These are phyloP conservation scores for Niveomyces coronatus DNA, from an alignment of 2,329 filamentous ascomycete genomes.

Conservation along the genomic window DNA sequence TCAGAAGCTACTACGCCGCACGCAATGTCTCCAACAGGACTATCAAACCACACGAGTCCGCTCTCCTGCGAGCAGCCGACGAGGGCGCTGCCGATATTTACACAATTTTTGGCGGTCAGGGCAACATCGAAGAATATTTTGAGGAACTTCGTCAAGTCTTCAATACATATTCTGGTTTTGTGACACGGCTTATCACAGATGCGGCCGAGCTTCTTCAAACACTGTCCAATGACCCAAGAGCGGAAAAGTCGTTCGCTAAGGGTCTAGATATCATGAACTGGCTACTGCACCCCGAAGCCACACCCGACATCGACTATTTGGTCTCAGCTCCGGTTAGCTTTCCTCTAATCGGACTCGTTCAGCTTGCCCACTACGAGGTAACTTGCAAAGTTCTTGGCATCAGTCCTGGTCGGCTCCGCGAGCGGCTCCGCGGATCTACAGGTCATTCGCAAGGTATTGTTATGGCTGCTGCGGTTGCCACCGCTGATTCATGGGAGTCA, in stretches of 20 bases:
- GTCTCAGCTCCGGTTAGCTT: conserved; percentile 93
- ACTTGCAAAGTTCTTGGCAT: conserved; percentile 86
- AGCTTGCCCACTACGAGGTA: conserved; percentile 90
- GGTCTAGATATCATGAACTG: conserved; percentile 92
- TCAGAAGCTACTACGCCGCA: conserved; percentile 85
- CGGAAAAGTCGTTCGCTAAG: conserved; percentile 93
- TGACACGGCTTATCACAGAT: conserved; percentile 71
- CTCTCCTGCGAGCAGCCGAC: conserved; percentile 76
- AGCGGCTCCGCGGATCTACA: conserved; percentile 76
- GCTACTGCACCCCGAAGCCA: conserved; percentile 80
- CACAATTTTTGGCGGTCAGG: conserved; percentile 91
- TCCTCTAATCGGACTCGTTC: conserved; percentile 89
- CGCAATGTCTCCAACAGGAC: conserved; percentile 73
- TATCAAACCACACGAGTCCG: conserved; percentile 88
- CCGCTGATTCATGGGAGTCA: conserved; percentile 85
- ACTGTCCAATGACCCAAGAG: conserved; percentile 71
- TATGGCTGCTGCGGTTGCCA: conserved; percentile 82
- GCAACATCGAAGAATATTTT: conserved; percentile 99
- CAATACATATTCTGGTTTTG: conserved; percentile 81
- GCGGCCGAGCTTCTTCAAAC: conserved; percentile 81
- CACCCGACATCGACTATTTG: conserved; percentile 88
- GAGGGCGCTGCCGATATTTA: conserved; percentile 80
- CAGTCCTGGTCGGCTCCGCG: conserved; percentile 78
- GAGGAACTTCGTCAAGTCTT: conserved; percentile 91
- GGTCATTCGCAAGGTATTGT: conserved; percentile 96